phyloP scores from a whole-genome alignment of 2,329 filamentous ascomycete genomes.

The Pseudocercospora cruenta region DNA sequence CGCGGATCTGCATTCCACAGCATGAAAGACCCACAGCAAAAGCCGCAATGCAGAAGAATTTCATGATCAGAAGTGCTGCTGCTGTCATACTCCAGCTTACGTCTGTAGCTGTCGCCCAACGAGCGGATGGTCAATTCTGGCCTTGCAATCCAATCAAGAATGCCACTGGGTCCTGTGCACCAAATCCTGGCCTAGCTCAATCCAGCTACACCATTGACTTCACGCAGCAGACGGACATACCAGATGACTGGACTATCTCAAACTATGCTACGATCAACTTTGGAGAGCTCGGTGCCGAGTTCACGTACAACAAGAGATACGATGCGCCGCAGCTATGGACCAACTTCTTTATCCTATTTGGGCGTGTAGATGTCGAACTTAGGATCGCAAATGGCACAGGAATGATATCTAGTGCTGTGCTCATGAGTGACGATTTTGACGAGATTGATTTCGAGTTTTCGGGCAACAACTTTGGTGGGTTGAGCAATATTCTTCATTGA shows the following conservation, averaged over 20 bases:
- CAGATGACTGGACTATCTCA: slow-evolving; percentile 29
- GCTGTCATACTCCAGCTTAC: background rate
- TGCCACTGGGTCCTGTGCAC: slow-evolving; percentile 23
- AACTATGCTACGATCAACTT: slow-evolving; percentile 46
- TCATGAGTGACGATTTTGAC: slow-evolving; percentile 80
- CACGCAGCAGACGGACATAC: slow-evolving; percentile 24
- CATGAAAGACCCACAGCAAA: background rate
- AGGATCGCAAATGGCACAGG: slow-evolving; percentile 74
- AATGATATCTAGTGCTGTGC: slow-evolving; percentile 78
- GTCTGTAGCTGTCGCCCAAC: slow-evolving; percentile 9
- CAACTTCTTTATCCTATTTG: slow-evolving; percentile 84
- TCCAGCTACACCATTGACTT: slow-evolving; percentile 29
- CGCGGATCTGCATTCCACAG: background rate
- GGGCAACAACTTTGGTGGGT: slow-evolving; percentile 59
- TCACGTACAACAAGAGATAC: slow-evolving; percentile 52
- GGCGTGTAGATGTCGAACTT: slow-evolving; percentile 74
- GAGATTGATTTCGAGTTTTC: slow-evolving; percentile 87
- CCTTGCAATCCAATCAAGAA: slow-evolving; percentile 28
- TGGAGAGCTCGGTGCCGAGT: slow-evolving; percentile 51
- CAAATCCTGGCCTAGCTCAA: slow-evolving; percentile 23
- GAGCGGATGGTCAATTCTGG: slow-evolving; percentile 24
- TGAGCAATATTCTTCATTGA: too few relatives aligned
- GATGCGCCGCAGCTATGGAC: slow-evolving; percentile 53
- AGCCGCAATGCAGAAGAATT: background rate
- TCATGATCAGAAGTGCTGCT: background rate